phyloP scores from a whole-genome alignment of 495 filamentous ascomycete genomes.

The Oidiodendron maius region DNA sequence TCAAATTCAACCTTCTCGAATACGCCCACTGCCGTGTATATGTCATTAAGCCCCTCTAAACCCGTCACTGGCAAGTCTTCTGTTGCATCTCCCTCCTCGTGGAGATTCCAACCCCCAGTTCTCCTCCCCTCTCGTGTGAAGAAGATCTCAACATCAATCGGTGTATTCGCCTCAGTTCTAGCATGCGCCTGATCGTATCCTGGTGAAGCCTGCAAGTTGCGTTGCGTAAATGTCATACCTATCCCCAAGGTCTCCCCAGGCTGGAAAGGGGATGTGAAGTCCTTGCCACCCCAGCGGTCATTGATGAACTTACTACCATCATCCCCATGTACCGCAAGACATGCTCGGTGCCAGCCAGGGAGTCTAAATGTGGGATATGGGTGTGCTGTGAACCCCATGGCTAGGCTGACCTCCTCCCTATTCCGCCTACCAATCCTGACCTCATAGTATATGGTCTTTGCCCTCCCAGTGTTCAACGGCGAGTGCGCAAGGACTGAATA shows the following conservation, averaged over 20 bases:
- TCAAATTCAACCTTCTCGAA: constrained; percentile 71
- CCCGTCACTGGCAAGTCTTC: constrained; percentile 60
- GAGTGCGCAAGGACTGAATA: constrained; percentile 67
- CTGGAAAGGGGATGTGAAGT: constrained; percentile 52
- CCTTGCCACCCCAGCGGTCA: constrained; percentile 74
- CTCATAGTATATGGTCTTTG: constrained; percentile 75
- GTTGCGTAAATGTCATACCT: constrained; percentile 62
- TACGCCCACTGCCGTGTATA: constrained; percentile 74
- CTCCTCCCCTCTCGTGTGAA: constrained; percentile 66
- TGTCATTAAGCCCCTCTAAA: constrained; percentile 72
- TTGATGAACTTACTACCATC: constrained; percentile 86
- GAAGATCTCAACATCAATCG: constrained; percentile 60
- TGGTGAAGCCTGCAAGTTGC: constrained; percentile 17
- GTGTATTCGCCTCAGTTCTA: constrained; percentile 15
- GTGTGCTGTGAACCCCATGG: constrained; percentile 71
- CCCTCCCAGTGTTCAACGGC: constrained; percentile 49
- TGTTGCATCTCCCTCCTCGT: constrained; percentile 73
- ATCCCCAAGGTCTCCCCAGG: constrained; percentile 42
- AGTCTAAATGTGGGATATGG: constrained; percentile 86
- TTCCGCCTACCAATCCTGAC: constrained; percentile 43
- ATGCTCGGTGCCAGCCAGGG: constrained; percentile 86
- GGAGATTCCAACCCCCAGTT: constrained; percentile 69
- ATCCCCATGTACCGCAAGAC: constrained; percentile 83
- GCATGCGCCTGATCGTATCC: constrained; percentile 20
- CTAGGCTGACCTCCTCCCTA: constrained; percentile 54